A percentile compares a stretch with the other conserved stretches of the same genome.
These are phyloP conservation scores for Penicillium aurantiogriseum DNA, from an alignment of 2,329 filamentous ascomycete species.

Conservation along the genomic window DNA sequence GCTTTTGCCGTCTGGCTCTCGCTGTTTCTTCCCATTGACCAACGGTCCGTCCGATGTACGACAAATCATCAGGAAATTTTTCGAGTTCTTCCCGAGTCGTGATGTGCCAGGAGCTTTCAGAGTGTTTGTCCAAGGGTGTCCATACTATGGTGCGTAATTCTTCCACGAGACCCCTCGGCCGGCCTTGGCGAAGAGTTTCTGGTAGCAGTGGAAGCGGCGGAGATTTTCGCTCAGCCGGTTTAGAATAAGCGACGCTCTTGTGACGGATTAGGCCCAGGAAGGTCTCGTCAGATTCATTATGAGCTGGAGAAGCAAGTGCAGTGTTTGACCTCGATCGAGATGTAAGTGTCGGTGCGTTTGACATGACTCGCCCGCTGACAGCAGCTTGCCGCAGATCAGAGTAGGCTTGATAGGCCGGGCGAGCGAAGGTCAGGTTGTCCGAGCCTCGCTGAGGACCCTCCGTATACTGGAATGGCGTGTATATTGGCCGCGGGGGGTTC, in stretches of 20 bases:
- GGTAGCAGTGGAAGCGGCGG: constrained; percentile 32
- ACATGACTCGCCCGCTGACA: constrained; percentile 46
- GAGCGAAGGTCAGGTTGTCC: constrained; percentile 38
- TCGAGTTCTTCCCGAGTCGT: constrained; percentile 35
- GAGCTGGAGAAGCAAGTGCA: constrained; percentile 20
- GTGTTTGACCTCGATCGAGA: constrained; percentile 19
- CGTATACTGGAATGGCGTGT: constrained; percentile 47
- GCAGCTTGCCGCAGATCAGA: constrained; percentile 47
- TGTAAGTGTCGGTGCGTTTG: constrained; percentile 29
- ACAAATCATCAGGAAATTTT: constrained; percentile 43
- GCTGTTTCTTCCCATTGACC: constrained; percentile 50
- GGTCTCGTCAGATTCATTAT: constrained; percentile 43
- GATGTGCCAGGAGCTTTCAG: constrained; percentile 35
- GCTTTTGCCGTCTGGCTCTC: constrained; percentile 43
- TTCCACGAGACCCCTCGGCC: constrained; percentile 28
- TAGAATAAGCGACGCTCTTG: constrained; percentile 44
- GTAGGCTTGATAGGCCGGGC: constrained; percentile 49
- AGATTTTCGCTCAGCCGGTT: constrained; percentile 26
- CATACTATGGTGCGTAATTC: constrained; percentile 39
- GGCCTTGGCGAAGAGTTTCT: constrained; percentile 33
- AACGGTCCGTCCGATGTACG: constrained; percentile 43
- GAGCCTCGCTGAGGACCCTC: constrained; percentile 44
- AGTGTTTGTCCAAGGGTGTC: constrained; percentile 32
- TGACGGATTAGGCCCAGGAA: constrained; percentile 49
- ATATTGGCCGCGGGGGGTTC: constrained; percentile 43